Evolutionary conservation across 73 alveolate species (phyloP).

Genomic region (Stentor roeselii): DNA sequence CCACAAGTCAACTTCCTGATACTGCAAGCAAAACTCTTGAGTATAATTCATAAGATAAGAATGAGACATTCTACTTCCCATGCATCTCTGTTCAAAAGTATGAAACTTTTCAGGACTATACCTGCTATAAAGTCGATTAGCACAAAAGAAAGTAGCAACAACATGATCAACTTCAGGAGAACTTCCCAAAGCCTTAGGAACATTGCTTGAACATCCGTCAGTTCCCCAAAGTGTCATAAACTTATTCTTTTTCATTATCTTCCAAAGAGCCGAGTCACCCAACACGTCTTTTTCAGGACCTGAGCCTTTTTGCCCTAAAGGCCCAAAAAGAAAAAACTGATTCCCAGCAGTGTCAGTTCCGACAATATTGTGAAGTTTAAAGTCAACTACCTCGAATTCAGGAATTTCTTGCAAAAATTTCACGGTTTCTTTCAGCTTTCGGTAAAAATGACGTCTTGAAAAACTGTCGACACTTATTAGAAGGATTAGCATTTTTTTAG

Average conservation of each 20-base stretch:
- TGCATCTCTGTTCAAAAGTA: neutral
- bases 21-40: neutral
- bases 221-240: slow-evolving; percentile 19
- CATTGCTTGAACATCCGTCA: slow-evolving; percentile 8
- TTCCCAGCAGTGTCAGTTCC: slow-evolving; percentile 16
- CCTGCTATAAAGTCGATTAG: neutral
- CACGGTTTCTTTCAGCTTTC: neutral
- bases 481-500: neutral
- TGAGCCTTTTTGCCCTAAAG: too few species aligned
- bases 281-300: slow-evolving; percentile 6
- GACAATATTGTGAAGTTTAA: slow-evolving; percentile 4
- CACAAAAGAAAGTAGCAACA: neutral
- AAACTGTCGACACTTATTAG: neutral
- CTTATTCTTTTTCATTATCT: neutral
- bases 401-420: neutral
- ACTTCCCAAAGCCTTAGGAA: neutral
- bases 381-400: neutral
- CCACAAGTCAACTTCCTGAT: neutral
- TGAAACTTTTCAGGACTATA: neutral
- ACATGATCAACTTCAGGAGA: slow-evolving; percentile 1
- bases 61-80: slow-evolving; percentile 18
- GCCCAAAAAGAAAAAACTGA: neutral
- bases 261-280: neutral
- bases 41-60: slow-evolving; percentile 12
- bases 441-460: slow-evolving; percentile 17